Evolutionary conservation across 805 yeast genomes (phyloP), one percentile per base, ranked within the genome.

Genomic region (Teunomyces lycoperdinae): DNA sequence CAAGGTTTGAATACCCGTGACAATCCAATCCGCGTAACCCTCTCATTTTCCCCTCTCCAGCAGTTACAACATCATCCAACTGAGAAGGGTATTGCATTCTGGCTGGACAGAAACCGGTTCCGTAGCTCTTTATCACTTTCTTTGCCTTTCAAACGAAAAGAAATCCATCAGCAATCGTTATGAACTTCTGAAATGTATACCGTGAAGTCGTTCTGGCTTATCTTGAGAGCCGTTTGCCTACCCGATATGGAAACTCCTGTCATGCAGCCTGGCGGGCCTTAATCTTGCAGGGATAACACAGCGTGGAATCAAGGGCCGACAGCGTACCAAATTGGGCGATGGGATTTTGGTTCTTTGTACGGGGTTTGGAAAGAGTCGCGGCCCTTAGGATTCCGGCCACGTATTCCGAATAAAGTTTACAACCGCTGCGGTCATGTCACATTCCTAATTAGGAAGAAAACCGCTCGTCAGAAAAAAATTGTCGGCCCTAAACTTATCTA

Each of bases 401-500:
- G 27, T 26, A 5, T 9, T 11, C 41, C 41, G n/a, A 38, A 38
- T 38, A n/a, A 6, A 38, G 30, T 26, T 38, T 38, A 26, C 29
- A 26, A 26, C 41, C 41, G 30, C 41, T 26, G 41, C 29, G 41
- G 41, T 38, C 41, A 38, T 38, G 30, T 29, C 24, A 17, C 17
- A 8, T 42, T 30, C 44, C 30, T 11, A 24, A 38, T 20, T 24
- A 8, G 30, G 41, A 38, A n/a, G 9, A 38, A 36, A 38, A 5
- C 29, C 9, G 20, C 11, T 38, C 30, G 10, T 6, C 27, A 24
- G 13, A 38, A n/a, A n/a, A 11, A 11, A 6, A 26, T 38, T 38
- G 41, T 38, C 41, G 41, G 41, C 16, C 28, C 29, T 11, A 7
- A 38, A 7, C 14, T 26, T 11, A 13, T n/a, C 34, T 29, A 17